Evolutionary conservation across 352 stramenopile genomes (phyloP).

Genomic region (Halophytophthora polymorphica): DNA sequence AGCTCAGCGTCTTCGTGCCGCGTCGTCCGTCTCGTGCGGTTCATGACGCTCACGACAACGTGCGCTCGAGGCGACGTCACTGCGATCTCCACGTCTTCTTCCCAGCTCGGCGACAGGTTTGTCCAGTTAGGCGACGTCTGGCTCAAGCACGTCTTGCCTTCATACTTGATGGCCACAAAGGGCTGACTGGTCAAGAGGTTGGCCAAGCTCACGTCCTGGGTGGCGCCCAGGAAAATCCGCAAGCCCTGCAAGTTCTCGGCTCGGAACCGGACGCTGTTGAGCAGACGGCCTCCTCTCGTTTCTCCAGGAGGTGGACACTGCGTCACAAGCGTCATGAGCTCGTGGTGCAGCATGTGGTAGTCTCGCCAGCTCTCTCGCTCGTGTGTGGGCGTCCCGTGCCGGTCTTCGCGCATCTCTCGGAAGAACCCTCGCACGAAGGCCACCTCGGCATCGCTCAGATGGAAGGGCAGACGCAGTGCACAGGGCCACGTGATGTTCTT

Average conservation of each 20-base stretch:
- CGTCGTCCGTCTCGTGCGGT: constrained; percentile 26
- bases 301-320: constrained; percentile 7
- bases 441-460: constrained; percentile 30
- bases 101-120: constrained; percentile 57
- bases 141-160: constrained; percentile 29
- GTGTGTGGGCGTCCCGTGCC: constrained; percentile 18
- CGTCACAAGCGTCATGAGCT: constrained; percentile 32
- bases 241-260: constrained; percentile 32
- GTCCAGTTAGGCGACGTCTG: constrained; percentile 45
- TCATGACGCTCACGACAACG: constrained; percentile 40
- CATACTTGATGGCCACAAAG: constrained; percentile 40
- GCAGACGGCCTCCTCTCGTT: constrained; percentile 15
- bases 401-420: constrained; percentile 32
- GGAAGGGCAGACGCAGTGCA: constrained; percentile 20
- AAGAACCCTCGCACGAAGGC: constrained; percentile 34
- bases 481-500: constrained; percentile 37
- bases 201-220: constrained; percentile 28
- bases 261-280: constrained; percentile 23
- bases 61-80: constrained; percentile 33
- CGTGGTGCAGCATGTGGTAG: constrained; percentile 40
- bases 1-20: constrained; percentile 20
- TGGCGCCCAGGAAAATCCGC: constrained; percentile 43
- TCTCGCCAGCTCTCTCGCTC: constrained; percentile 38
- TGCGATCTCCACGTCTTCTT: constrained; percentile 57
- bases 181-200: constrained; percentile 52